These are phyloP conservation scores for Triticum urartu DNA, from an alignment of 176 grass and related monocot species.

Conservation along the genomic window DNA sequence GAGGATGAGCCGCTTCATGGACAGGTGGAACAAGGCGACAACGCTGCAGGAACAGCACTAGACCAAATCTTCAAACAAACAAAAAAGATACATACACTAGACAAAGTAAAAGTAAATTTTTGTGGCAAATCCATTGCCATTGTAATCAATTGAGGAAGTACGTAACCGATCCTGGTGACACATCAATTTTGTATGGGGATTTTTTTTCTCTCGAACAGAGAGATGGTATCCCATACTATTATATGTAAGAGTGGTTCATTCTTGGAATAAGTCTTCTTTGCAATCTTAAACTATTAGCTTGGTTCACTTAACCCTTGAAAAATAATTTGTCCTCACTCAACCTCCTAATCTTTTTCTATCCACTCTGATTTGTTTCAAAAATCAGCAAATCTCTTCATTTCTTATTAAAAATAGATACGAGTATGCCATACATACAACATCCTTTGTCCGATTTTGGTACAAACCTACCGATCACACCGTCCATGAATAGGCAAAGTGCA, in stretches of 20 bases:
- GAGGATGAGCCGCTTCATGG: slow-evolving; percentile 62
- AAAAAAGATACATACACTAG: neutral
- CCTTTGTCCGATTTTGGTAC: too few species aligned
- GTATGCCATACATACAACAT: too few species aligned
- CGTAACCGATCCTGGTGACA: neutral
- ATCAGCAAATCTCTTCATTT: neutral
- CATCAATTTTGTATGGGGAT: slow-evolving; percentile 30
- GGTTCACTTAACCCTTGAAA: neutral
- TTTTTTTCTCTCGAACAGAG: slow-evolving; percentile 13
- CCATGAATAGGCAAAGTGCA: too few species aligned
- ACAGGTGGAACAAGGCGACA: slow-evolving; percentile 44
- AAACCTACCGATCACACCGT: too few species aligned
- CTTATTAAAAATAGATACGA: neutral
- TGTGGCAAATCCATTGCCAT: slow-evolving; percentile 1
- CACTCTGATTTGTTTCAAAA: neutral
- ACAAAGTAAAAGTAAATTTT: neutral
- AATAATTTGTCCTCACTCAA: neutral
- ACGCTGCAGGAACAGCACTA: slow-evolving; percentile 3
- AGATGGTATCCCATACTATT: neutral
- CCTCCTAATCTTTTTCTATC: neutral
- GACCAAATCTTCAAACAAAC: neutral
- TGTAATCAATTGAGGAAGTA: neutral
- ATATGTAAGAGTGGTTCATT: neutral
- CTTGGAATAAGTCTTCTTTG: neutral
- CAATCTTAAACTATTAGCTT: neutral